A percentile compares a stretch with the other conserved stretches of the same genome.
Conservation (phyloP, 1,284 basidiomycete species). For the Tilletiopsis washingtonensis region DNA sequence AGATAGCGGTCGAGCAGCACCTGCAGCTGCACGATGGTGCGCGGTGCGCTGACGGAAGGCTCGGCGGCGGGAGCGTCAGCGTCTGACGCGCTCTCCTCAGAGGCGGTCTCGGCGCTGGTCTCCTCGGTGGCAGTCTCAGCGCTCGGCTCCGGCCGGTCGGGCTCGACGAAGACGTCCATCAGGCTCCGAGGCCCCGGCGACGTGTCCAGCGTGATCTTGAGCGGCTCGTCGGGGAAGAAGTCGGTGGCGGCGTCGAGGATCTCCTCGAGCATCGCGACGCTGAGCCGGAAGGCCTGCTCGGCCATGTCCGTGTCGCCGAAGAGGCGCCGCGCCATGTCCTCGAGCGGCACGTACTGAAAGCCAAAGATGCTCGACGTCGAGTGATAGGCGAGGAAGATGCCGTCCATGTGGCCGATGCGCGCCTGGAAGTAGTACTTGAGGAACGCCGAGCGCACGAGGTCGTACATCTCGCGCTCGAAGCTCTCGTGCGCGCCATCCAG, state of each 20-base stretch:
- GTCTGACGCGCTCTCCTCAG: neutral
- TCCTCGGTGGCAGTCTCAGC: neutral
- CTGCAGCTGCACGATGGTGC: slow-evolving; percentile 29
- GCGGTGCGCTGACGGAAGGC: neutral
- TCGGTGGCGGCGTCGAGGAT: slow-evolving; percentile 59
- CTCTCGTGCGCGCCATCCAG: slow-evolving; percentile 36
- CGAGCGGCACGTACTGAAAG: slow-evolving; percentile 82
- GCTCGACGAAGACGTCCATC: slow-evolving; percentile 38
- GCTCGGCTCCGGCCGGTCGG: slow-evolving; percentile 3
- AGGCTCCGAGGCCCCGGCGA: slow-evolving; percentile 8
- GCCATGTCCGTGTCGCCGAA: slow-evolving; percentile 64
- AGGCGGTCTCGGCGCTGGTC: neutral
- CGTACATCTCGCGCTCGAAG: slow-evolving; percentile 51
- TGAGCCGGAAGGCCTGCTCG: slow-evolving; percentile 68
- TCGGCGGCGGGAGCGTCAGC: neutral
- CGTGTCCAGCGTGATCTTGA: slow-evolving; percentile 36
- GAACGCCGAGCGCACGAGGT: slow-evolving; percentile 85
- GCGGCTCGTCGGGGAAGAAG: slow-evolving; percentile 55
- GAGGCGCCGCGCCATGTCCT: slow-evolving; percentile 76
- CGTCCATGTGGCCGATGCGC: slow-evolving; percentile 95
- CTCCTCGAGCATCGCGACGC: slow-evolving; percentile 65
- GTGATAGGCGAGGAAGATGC: slow-evolving; percentile 89
- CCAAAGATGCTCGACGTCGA: slow-evolving; percentile 83
- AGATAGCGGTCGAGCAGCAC: slow-evolving; percentile 40
- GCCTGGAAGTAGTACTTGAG: slow-evolving; percentile 94